Evolutionary conservation across 1,139 yeast genomes (phyloP).

Genomic region (Pichia norvegensis): DNA sequence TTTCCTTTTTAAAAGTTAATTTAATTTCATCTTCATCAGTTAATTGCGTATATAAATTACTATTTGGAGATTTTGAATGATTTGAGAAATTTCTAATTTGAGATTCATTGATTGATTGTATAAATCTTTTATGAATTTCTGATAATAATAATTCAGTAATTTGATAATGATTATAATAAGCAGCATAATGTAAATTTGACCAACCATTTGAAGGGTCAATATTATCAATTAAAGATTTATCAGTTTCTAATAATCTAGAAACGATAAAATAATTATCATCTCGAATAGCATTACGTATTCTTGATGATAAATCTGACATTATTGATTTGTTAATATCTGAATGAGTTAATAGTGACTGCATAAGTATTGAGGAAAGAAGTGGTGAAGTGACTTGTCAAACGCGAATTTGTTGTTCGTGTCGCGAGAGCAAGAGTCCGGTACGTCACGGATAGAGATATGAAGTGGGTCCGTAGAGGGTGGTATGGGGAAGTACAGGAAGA

Average conservation of each 20-base stretch:
- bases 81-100: constrained; percentile 7
- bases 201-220: constrained; percentile 73
- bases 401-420: too few relatives aligned
- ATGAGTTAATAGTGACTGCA: too few relatives aligned
- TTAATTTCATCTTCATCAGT: constrained; percentile 28
- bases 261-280: constrained; percentile 70
- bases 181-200: constrained; percentile 84
- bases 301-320: constrained; percentile 49
- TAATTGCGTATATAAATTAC: constrained; percentile 21
- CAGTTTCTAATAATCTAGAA: constrained; percentile 58
- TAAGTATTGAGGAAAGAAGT: too few relatives aligned
- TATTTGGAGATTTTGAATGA: constrained; percentile 4
- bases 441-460: too few relatives aligned
- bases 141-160: constrained; percentile 56
- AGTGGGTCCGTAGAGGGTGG: too few relatives aligned
- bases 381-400: background rate
- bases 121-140: constrained; percentile 31
- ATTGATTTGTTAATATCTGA: too few relatives aligned
- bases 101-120: constrained; percentile 24
- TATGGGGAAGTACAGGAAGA: too few relatives aligned
- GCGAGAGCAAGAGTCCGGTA: too few relatives aligned
- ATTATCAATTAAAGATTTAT: constrained; percentile 71
- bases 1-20: constrained; percentile 55
- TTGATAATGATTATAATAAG: constrained; percentile 70
- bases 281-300: constrained; percentile 69